phyloP scores from a whole-genome alignment of 176 grass and related monocot genomes.

The Cenchrus fungigraminus region DNA sequence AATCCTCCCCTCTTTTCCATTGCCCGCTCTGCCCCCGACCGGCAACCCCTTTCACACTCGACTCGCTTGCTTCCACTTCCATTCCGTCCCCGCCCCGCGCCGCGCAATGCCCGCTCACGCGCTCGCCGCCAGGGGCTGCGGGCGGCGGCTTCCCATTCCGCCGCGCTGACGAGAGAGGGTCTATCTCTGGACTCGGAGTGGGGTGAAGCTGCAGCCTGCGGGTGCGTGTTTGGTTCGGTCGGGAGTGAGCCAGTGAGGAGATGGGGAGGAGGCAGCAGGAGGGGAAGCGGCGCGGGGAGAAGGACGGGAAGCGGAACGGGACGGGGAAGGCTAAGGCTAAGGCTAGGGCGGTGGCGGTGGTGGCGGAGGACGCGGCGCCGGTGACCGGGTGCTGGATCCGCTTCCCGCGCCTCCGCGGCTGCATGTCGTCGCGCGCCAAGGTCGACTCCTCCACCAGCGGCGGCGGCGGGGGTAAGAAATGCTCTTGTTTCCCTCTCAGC shows the following conservation, averaged over 20 bases:
- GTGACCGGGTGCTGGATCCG: conserved; percentile 88
- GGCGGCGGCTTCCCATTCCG: conserved; percentile 36
- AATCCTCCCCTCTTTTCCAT: conserved; percentile 32
- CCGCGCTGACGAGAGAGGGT: conserved; percentile 35
- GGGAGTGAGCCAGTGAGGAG: background rate
- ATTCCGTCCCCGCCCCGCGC: conserved; percentile 2
- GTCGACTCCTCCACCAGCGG: conserved; percentile 77
- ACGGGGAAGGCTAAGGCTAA: conserved; percentile 33
- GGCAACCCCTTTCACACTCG: conserved; percentile 38
- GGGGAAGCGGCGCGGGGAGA: conserved; percentile 42
- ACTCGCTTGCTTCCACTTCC: background rate
- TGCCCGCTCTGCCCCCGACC: conserved; percentile 28
- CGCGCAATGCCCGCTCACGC: conserved; percentile 33
- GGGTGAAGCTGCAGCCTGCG: background rate
- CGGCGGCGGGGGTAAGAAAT: conserved; percentile 55
- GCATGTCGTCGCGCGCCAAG: conserved; percentile 88
- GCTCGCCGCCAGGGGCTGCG: conserved; percentile 41
- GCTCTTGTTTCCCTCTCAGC: conserved; percentile 10
- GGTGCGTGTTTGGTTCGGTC: background rate
- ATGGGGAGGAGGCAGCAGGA: conserved; percentile 55
- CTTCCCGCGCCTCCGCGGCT: conserved; percentile 64
- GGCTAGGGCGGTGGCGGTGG: conserved; percentile 14
- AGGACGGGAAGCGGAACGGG: conserved; percentile 42
- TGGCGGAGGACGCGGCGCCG: conserved; percentile 48
- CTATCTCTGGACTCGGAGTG: background rate